A percentile compares a stretch with the other conserved stretches of the same genome.
Evolutionary conservation across 129 eudicot genomes (phyloP).

Genomic region (Helianthus tuberosus): DNA sequence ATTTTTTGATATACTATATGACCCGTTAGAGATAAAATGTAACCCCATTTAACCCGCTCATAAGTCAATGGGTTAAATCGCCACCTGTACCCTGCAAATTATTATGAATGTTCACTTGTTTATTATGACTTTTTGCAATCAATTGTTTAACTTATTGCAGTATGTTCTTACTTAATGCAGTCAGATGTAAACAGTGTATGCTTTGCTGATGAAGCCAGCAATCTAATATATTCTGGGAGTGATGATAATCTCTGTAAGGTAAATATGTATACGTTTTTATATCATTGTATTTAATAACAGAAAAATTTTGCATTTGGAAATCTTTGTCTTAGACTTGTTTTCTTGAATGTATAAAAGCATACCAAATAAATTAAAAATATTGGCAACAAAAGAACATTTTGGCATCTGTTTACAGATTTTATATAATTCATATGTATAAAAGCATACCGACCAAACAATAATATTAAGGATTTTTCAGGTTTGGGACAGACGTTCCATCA

Average conservation of each 20-base stretch:
- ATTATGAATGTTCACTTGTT: conserved; percentile 11
- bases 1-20: not conserved
- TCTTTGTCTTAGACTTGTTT: not conserved
- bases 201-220: conserved; percentile 95
- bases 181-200: conserved; percentile 91
- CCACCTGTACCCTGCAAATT: not conserved
- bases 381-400: not conserved
- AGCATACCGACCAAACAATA: not conserved
- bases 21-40: not conserved
- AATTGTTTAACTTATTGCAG: conserved; percentile 9
- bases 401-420: not conserved
- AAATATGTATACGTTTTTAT: conserved; percentile 14
- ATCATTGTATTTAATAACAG: not conserved
- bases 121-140: not conserved
- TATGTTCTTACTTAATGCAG: conserved; percentile 50
- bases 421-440: not conserved
- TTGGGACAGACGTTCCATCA: conserved; percentile 94
- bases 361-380: not conserved
- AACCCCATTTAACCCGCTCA: not conserved
- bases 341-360: not conserved
- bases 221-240: conserved; percentile 91
- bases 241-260: conserved; percentile 96
- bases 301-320: not conserved
- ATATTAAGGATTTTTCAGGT: conserved; percentile 49
- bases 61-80: not conserved